Conservation (phyloP, 1,284 basidiomycete genomes). For the Ceratobasidium sp. region DNA sequence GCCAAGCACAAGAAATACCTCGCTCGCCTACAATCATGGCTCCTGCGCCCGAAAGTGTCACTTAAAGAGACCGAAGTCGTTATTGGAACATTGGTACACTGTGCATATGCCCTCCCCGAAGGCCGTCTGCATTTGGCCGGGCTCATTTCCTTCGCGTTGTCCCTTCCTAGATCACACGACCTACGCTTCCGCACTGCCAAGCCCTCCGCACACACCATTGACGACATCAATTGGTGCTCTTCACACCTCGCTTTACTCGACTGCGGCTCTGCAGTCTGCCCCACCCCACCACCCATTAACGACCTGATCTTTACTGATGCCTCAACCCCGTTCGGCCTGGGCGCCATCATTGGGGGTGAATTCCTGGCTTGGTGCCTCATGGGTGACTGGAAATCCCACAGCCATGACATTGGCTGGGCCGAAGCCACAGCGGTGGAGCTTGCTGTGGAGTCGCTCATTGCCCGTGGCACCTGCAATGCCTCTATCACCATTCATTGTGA, state of each 20-base stretch:
- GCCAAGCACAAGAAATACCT: background rate
- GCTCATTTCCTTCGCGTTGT: slow-evolving; percentile 2
- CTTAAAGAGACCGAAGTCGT: slow-evolving; percentile 21
- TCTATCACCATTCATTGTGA: slow-evolving; percentile 51
- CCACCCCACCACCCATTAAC: background rate
- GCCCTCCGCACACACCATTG: background rate
- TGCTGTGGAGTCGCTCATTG: slow-evolving; percentile 41
- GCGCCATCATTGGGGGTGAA: slow-evolving; percentile 49
- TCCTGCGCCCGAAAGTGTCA: background rate
- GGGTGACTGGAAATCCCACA: slow-evolving; percentile 48
- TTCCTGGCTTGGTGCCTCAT: slow-evolving; percentile 52
- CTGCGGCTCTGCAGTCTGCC: background rate
- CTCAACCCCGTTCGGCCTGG: slow-evolving; percentile 54
- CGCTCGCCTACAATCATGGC: background rate
- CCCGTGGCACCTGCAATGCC: slow-evolving; percentile 11
- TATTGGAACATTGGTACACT: slow-evolving; percentile 29
- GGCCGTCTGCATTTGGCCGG: slow-evolving; percentile 24
- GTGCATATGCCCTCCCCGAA: background rate
- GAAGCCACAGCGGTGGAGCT: slow-evolving; percentile 56
- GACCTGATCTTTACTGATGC: slow-evolving; percentile 51
- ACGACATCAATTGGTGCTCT: slow-evolving; percentile 31
- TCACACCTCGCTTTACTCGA: background rate
- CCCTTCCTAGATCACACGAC: background rate
- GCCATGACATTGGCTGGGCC: slow-evolving; percentile 55
- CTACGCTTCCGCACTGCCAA: background rate